Conservation (phyloP, 306 rosid species). For the Corylus heterophylla region DNA sequence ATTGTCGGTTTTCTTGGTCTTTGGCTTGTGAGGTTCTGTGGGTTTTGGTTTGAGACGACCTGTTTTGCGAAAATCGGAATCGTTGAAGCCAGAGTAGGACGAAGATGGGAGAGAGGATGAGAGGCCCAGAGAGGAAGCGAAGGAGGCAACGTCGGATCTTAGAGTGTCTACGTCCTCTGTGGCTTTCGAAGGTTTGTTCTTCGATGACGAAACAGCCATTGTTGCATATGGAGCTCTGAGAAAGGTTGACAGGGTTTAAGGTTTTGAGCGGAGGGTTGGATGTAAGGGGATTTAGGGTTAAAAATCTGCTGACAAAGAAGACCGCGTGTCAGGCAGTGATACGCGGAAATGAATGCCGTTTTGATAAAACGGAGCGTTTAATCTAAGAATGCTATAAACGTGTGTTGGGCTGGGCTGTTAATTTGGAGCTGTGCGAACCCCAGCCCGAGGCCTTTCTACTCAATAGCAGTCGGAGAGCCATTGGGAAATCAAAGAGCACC, state of each 20-base stretch:
- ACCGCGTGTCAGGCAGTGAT: too few relatives aligned
- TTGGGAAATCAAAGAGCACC: background rate
- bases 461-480: conserved; percentile 51
- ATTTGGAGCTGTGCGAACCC: conserved; percentile 29
- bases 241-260: background rate
- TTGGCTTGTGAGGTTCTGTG: conserved; percentile 36
- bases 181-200: conserved; percentile 41
- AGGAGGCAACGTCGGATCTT: conserved; percentile 72
- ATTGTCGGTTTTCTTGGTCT: conserved; percentile 8
- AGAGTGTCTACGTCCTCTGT: conserved; percentile 51
- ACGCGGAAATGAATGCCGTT: too few relatives aligned
- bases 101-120: conserved; percentile 59
- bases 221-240: conserved; percentile 19
- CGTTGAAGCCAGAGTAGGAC: conserved; percentile 64
- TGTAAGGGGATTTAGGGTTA: too few relatives aligned
- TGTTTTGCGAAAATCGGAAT: conserved; percentile 75
- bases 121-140: conserved; percentile 80
- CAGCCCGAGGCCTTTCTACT: conserved; percentile 38
- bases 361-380: too few relatives aligned
- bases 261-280: background rate
- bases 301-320: too few relatives aligned
- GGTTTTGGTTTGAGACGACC: conserved; percentile 32
- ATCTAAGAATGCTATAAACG: too few relatives aligned
- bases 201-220: conserved; percentile 55
- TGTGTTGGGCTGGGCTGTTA: too few relatives aligned